These are phyloP conservation scores for Dictyostelium gargantuum DNA, from an alignment of 208 protist species.

Conservation along the genomic window DNA sequence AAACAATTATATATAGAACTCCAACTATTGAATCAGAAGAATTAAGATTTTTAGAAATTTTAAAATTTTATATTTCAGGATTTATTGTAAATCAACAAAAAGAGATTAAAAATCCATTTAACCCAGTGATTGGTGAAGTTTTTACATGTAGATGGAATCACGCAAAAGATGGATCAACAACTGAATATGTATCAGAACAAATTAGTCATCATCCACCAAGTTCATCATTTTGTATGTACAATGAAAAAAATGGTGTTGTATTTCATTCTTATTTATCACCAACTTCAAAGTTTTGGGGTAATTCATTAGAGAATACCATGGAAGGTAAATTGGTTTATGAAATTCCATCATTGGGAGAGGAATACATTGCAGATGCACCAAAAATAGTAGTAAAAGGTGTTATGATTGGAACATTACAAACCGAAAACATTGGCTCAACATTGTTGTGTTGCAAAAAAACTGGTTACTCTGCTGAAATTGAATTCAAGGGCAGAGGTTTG, in stretches of 20 bases:
- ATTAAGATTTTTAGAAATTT: conserved; percentile 41
- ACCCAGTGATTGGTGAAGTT: conserved; percentile 33
- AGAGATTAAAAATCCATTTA: conserved; percentile 18
- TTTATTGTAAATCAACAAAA: conserved; percentile 2
- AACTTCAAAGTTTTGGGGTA: conserved; percentile 44
- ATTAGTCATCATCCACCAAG: conserved; percentile 48
- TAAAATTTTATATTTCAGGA: conserved; percentile 56
- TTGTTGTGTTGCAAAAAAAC: not conserved
- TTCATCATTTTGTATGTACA: conserved; percentile 3
- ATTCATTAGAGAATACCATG: conserved; percentile 30
- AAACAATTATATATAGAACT: not conserved
- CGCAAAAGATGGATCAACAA: not conserved
- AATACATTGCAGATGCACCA: conserved; percentile 37
- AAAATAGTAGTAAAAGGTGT: conserved; percentile 46
- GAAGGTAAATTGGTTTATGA: conserved; percentile 31
- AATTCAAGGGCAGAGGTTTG: conserved; percentile 43
- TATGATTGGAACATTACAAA: not conserved
- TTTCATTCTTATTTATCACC: conserved; percentile 32
- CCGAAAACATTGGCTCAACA: conserved; percentile 13
- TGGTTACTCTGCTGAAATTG: conserved; percentile 23
- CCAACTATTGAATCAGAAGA: not conserved
- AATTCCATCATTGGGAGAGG: not conserved
- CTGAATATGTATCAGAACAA: conserved; percentile 43
- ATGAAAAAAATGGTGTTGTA: not conserved
- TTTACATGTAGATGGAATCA: conserved; percentile 5